Conservation (phyloP, 164 flowering plant genomes). For the Magnolia officinalis region DNA sequence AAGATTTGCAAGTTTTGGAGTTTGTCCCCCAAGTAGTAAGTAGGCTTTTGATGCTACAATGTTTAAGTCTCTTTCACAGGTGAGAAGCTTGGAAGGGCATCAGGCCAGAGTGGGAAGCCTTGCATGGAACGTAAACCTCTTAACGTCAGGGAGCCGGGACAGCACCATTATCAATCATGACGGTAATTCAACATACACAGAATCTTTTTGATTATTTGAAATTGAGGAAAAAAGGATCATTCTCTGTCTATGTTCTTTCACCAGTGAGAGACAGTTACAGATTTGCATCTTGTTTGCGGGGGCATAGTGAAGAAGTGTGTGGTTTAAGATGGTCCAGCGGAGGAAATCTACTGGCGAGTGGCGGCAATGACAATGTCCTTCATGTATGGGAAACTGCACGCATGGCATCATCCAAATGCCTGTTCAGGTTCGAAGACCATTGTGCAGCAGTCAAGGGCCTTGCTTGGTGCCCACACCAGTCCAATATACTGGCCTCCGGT, state of each 20-base stretch:
- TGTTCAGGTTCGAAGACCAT: slow-evolving; percentile 34
- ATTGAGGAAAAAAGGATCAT: not conserved
- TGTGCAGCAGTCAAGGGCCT: slow-evolving; percentile 56
- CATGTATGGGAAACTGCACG: slow-evolving; percentile 44
- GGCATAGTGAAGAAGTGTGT: slow-evolving; percentile 34
- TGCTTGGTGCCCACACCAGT: slow-evolving; percentile 57
- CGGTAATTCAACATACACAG: slow-evolving; percentile 21
- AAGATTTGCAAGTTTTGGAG: no score
- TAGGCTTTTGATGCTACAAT: not conserved
- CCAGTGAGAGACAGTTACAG: slow-evolving; percentile 37
- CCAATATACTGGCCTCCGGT: slow-evolving; percentile 45
- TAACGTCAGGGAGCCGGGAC: slow-evolving; percentile 46
- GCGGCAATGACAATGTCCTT: slow-evolving; percentile 42
- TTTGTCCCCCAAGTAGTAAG: no score
- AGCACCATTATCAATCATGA: slow-evolving; percentile 48
- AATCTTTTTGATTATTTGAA: not conserved
- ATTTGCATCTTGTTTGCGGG: slow-evolving; percentile 18
- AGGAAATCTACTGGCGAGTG: slow-evolving; percentile 41
- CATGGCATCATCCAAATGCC: slow-evolving; percentile 30
- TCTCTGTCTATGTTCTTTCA: not conserved
- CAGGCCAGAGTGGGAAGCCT: slow-evolving; percentile 25
- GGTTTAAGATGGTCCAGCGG: slow-evolving; percentile 40
- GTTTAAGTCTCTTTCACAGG: slow-evolving; percentile 13
- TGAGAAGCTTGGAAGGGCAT: slow-evolving; percentile 44
- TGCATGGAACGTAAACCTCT: slow-evolving; percentile 42